Conservation (phyloP, 352 stramenopile genomes). For the Peronosclerospora sorghi region DNA sequence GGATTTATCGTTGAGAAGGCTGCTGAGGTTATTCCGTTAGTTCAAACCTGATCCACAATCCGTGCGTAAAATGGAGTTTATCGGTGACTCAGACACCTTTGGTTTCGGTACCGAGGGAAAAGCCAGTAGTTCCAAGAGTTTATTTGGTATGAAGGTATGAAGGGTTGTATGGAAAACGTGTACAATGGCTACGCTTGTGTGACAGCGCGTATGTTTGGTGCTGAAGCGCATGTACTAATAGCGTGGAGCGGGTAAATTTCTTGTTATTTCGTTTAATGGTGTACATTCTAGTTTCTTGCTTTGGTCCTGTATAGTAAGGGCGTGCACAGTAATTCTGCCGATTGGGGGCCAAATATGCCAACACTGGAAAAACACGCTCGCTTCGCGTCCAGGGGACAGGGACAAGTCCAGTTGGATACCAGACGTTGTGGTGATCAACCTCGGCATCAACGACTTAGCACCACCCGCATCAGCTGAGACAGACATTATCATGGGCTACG, state of each 20-base stretch:
- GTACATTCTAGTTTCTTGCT: slow-evolving; percentile 78
- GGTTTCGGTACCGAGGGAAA: slow-evolving; percentile 78
- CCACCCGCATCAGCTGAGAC: slow-evolving; percentile 73
- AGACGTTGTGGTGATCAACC: slow-evolving; percentile 80
- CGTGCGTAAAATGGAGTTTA: slow-evolving; percentile 68
- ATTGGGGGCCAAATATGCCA: slow-evolving; percentile 76
- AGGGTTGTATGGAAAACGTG: slow-evolving; percentile 81
- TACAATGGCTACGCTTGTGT: slow-evolving; percentile 85
- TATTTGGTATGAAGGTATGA: slow-evolving; percentile 84
- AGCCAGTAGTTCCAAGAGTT: slow-evolving; percentile 50
- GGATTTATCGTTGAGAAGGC: no score
- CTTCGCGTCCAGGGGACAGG: slow-evolving; percentile 52
- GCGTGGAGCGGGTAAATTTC: slow-evolving; percentile 62
- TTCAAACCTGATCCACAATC: slow-evolving; percentile 22
- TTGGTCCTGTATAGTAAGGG: no score
- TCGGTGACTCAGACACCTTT: slow-evolving; percentile 77
- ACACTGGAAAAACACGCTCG: slow-evolving; percentile 77
- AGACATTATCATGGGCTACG: slow-evolving; percentile 72
- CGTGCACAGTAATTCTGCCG: no score
- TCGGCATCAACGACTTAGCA: no score
- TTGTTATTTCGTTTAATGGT: slow-evolving; percentile 28
- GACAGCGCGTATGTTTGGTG: no score
- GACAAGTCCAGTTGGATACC: slow-evolving; percentile 67
- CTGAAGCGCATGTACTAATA: slow-evolving; percentile 75
- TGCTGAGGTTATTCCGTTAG: slow-evolving; percentile 47